phyloP scores from a whole-genome alignment of 805 yeast genomes.

The Blastobotrys americana region DNA sequence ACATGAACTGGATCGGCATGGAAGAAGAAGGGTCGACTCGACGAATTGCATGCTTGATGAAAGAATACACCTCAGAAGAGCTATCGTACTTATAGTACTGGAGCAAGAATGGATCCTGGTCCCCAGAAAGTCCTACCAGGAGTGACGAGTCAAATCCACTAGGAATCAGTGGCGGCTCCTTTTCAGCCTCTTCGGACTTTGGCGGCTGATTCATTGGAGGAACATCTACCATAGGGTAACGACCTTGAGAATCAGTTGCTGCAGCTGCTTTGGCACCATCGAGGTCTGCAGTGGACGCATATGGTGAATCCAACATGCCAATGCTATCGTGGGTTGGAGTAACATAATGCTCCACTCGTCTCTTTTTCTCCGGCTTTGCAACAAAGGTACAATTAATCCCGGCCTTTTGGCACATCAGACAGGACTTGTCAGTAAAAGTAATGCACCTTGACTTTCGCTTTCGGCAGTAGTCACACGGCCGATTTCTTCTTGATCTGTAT shows the following conservation, averaged over 20 bases:
- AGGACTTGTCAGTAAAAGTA: slow-evolving; percentile 10
- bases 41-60: slow-evolving; percentile 26
- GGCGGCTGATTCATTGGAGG: slow-evolving; percentile 16
- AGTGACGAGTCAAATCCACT: slow-evolving; percentile 22
- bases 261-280: not conserved
- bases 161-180: slow-evolving; percentile 22
- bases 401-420: slow-evolving; percentile 16
- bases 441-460: slow-evolving; percentile 18
- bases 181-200: slow-evolving; percentile 7
- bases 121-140: slow-evolving; percentile 27
- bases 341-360: slow-evolving; percentile 2
- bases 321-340: not conserved
- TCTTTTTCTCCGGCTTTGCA: slow-evolving; percentile 16
- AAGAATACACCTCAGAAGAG: slow-evolving; percentile 17
- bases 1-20: slow-evolving; percentile 25
- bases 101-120: slow-evolving; percentile 29
- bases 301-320: not conserved
- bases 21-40: slow-evolving; percentile 17
- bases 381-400: slow-evolving; percentile 19
- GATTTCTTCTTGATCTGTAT: slow-evolving; percentile 14
- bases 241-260: not conserved
- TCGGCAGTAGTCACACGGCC: slow-evolving; percentile 22
- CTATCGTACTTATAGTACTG: slow-evolving; percentile 22
- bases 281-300: not conserved
- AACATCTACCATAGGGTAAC: slow-evolving; percentile 8